Evolutionary conservation across 495 filamentous ascomycete species (phyloP).

Genomic region (Neurospora intermedia): DNA sequence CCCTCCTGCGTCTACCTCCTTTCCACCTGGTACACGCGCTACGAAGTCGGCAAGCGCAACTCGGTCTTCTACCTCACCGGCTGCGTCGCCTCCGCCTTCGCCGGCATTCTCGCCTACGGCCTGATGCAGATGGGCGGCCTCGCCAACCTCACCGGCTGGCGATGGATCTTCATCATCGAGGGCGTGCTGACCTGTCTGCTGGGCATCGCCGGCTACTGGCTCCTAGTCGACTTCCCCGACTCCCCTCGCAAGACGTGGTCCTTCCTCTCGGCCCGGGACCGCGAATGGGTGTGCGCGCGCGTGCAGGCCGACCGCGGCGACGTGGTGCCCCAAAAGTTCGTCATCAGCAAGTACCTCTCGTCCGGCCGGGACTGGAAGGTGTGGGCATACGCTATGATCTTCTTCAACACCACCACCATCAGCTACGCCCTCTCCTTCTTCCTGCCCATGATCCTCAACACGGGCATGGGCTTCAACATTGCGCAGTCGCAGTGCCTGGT

Average conservation of each 20-base stretch:
- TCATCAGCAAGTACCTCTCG: conserved; percentile 36
- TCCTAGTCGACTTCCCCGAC: conserved; percentile 54
- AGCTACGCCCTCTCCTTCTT: conserved; percentile 59
- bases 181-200: conserved; percentile 40
- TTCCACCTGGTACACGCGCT: conserved; percentile 54
- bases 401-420: conserved; percentile 48
- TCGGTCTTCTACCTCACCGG: conserved; percentile 55
- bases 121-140: conserved; percentile 46
- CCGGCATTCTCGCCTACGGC: conserved; percentile 55
- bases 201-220: conserved; percentile 37
- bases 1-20: conserved; percentile 53
- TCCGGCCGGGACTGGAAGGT: conserved; percentile 46
- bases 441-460: conserved; percentile 50
- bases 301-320: conserved; percentile 51
- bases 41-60: conserved; percentile 54
- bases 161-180: conserved; percentile 56
- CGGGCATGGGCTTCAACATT: conserved; percentile 47
- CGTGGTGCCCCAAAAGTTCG: conserved; percentile 39
- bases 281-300: conserved; percentile 46
- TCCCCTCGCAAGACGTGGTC: conserved; percentile 38
- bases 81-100: conserved; percentile 48
- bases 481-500: conserved; percentile 50
- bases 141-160: conserved; percentile 44
- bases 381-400: conserved; percentile 51
- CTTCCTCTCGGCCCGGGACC: conserved; percentile 40